phyloP scores from a whole-genome alignment of 2,329 filamentous ascomycete genomes.

The Alternaria consortialis region DNA sequence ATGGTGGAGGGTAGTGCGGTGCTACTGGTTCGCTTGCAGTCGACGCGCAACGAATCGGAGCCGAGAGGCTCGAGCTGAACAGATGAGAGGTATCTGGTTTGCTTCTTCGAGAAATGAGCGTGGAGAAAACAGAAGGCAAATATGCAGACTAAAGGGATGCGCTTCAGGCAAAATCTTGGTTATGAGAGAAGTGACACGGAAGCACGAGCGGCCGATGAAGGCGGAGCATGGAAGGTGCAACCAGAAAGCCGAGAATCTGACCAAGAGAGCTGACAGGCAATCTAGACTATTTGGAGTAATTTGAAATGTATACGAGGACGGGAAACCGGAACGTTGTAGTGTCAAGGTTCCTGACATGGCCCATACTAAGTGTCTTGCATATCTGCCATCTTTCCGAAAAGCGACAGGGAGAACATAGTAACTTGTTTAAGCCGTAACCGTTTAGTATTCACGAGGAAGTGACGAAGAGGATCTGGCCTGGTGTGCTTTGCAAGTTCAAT shows the following conservation, averaged over 20 bases:
- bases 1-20: conserved; percentile 29
- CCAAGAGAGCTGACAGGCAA: not conserved
- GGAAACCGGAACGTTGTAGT: not conserved
- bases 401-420: not conserved
- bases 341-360: not conserved
- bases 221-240: not conserved
- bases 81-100: conserved; percentile 15
- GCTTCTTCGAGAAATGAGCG: conserved; percentile 19
- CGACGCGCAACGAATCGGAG: conserved; percentile 39
- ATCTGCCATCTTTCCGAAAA: not conserved
- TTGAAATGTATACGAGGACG: not conserved
- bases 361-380: not conserved
- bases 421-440: not conserved
- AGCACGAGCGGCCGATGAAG: not conserved
- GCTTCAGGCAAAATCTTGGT: not conserved
- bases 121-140: conserved; percentile 16
- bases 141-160: conserved; percentile 39
- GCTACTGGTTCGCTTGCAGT: conserved; percentile 39
- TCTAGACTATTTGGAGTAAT: not conserved
- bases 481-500: not conserved
- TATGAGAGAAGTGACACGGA: not conserved
- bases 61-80: conserved; percentile 20
- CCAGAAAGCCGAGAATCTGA: not conserved
- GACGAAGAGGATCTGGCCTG: not conserved
- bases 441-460: not conserved